phyloP scores from a whole-genome alignment of 306 rosid genomes.

The Alnus rubra region DNA sequence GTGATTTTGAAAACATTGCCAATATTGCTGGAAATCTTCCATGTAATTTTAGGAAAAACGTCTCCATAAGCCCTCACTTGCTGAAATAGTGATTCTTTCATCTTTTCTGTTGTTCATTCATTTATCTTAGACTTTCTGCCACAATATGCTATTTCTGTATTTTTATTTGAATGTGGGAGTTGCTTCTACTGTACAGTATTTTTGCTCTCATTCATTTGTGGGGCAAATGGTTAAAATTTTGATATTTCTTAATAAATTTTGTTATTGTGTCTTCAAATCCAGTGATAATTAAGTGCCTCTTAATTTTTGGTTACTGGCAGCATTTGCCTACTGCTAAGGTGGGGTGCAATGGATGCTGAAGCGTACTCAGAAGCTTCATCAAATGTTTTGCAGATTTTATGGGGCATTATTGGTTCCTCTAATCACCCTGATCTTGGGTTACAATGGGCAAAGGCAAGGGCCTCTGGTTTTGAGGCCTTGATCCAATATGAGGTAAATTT shows the following conservation, averaged over 20 bases:
- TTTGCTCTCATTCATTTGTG: constrained; percentile 9
- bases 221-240: not conserved
- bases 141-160: constrained; percentile 6
- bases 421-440: constrained; percentile 33
- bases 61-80: not conserved
- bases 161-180: constrained; percentile 9
- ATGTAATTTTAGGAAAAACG: not conserved
- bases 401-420: constrained; percentile 56
- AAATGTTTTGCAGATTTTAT: constrained; percentile 59
- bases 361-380: constrained; percentile 81
- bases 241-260: constrained; percentile 18
- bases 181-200: constrained; percentile 7
- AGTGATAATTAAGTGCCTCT: constrained; percentile 16
- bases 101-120: not conserved
- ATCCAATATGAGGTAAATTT: constrained; percentile 75
- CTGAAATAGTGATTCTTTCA: not conserved
- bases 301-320: constrained; percentile 52
- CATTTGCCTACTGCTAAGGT: constrained; percentile 73
- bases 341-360: constrained; percentile 98
- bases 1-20: not conserved
- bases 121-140: not conserved
- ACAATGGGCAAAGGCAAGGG: constrained; percentile 77
- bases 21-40: not conserved
- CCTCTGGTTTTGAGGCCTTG: constrained; percentile 74
- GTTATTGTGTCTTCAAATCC: constrained; percentile 17